Percentiles rank a stretch among this genome's conserved stretches.
These are phyloP conservation scores for Dipteronia dyeriana DNA, from an alignment of 345 rosid genomes.

Conservation along the genomic window DNA sequence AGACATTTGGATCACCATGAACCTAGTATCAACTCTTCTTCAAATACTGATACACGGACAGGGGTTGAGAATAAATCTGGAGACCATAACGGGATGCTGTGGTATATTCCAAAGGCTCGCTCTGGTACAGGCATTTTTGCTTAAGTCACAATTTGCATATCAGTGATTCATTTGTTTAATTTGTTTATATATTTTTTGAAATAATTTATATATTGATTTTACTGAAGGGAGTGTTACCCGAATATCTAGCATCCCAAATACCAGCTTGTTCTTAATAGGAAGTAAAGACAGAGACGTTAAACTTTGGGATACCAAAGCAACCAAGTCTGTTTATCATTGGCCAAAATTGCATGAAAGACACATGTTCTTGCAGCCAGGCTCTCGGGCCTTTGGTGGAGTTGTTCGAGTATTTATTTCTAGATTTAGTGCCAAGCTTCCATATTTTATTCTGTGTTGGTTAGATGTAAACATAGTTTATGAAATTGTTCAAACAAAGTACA, in stretches of 20 bases:
- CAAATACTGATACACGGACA: conserved; percentile 30
- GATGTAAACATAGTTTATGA: background rate
- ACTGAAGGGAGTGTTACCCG: conserved; percentile 80
- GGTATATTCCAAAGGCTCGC: conserved; percentile 98
- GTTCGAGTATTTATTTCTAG: conserved; percentile 54
- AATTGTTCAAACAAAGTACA: background rate
- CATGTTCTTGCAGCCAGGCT: conserved; percentile 76
- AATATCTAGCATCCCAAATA: conserved; percentile 69
- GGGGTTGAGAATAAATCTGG: conserved; percentile 37
- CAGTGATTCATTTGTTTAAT: conserved; percentile 17
- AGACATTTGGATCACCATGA: conserved; percentile 44
- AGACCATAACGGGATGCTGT: conserved; percentile 90
- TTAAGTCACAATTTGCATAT: background rate
- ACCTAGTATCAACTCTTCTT: conserved; percentile 34
- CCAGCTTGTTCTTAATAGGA: conserved; percentile 90
- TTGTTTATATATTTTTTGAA: background rate
- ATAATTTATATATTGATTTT: conserved; percentile 12
- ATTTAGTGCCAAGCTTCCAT: background rate
- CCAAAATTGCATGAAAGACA: conserved; percentile 88
- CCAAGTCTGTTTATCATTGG: conserved; percentile 79
- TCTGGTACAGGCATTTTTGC: conserved; percentile 48
- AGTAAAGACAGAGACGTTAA: conserved; percentile 98
- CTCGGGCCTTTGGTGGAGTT: conserved; percentile 86
- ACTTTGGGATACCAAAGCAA: conserved; percentile 94
- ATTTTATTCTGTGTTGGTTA: background rate